phyloP scores from a whole-genome alignment of 1,284 basidiomycete genomes.

The Pseudozyma hubeiensis region DNA sequence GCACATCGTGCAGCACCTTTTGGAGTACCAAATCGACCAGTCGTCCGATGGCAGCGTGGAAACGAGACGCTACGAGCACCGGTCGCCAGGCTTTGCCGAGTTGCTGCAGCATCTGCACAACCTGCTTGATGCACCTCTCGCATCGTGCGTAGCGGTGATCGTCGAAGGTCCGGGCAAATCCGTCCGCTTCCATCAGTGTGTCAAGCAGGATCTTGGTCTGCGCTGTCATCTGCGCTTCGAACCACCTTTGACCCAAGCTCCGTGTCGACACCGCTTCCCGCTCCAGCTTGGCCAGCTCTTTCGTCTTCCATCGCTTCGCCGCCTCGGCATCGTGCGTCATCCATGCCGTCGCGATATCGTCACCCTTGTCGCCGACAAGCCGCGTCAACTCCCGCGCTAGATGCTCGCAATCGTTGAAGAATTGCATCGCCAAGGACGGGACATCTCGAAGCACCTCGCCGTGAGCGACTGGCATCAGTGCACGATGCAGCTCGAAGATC shows the following conservation, averaged over 20 bases:
- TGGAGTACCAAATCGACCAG: slow-evolving; percentile 80
- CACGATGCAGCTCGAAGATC: slow-evolving; percentile 83
- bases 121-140: slow-evolving; percentile 78
- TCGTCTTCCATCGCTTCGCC: slow-evolving; percentile 19
- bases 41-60: slow-evolving; percentile 74
- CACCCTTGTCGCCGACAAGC: slow-evolving; percentile 67
- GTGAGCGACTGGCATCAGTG: slow-evolving; percentile 81
- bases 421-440: slow-evolving; percentile 78
- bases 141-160: slow-evolving; percentile 83
- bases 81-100: slow-evolving; percentile 82
- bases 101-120: slow-evolving; percentile 77
- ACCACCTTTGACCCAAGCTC: slow-evolving; percentile 51
- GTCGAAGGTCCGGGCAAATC: slow-evolving; percentile 79
- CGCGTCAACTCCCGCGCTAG: slow-evolving; percentile 71
- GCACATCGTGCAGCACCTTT: slow-evolving; percentile 79
- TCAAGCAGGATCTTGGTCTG: slow-evolving; percentile 72
- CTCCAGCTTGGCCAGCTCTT: slow-evolving; percentile 32
- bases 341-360: slow-evolving; percentile 15
- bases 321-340: slow-evolving; percentile 18
- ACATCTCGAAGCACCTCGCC: slow-evolving; percentile 73
- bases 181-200: slow-evolving; percentile 75
- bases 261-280: slow-evolving; percentile 43
- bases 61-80: slow-evolving; percentile 54
- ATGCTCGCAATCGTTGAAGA: slow-evolving; percentile 86
- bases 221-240: slow-evolving; percentile 56